Conservation (phyloP, 2,329 filamentous ascomycete species). For the Fusarium drepaniforme region DNA sequence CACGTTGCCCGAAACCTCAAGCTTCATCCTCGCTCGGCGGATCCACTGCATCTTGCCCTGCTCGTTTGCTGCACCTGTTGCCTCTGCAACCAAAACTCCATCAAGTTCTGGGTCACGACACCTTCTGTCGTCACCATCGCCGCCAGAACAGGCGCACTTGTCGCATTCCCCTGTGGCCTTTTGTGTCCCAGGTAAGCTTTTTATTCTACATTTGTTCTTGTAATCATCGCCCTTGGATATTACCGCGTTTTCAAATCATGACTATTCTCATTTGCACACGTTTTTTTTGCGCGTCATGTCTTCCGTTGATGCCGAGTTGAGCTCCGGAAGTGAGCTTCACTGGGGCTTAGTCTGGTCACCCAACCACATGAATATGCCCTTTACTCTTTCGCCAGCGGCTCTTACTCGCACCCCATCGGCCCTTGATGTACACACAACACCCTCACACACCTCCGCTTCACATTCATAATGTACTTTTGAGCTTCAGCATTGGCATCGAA, state of each 20-base stretch:
- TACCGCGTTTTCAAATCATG: background rate
- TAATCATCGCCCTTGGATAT: conserved; percentile 1
- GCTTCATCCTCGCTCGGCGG: conserved; percentile 34
- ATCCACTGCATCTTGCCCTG: conserved; percentile 42
- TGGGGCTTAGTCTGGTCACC: background rate
- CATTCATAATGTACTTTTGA: conserved; percentile 17
- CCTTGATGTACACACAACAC: conserved; percentile 15
- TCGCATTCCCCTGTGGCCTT: conserved; percentile 28
- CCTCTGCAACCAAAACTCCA: conserved; percentile 23
- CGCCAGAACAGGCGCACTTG: conserved; percentile 29
- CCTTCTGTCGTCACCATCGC: conserved; percentile 37
- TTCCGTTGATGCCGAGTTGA: conserved; percentile 34
- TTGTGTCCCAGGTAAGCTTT: conserved; percentile 28
- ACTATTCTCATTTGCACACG: conserved; percentile 9
- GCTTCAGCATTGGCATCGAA: conserved; percentile 13
- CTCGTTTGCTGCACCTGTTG: conserved; percentile 15
- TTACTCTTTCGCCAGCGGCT: background rate
- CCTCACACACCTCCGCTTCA: conserved; percentile 16
- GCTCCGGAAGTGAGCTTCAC: conserved; percentile 22
- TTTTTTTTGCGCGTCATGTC: conserved; percentile 21
- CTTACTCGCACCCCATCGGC: conserved; percentile 3
- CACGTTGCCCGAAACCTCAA: conserved; percentile 19
- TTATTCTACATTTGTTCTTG: conserved; percentile 9
- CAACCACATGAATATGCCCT: conserved; percentile 1
- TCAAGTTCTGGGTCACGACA: conserved; percentile 6